Evolutionary conservation across 106 monocot genomes (phyloP).

Genomic region (Platanthera guangdongensis): DNA sequence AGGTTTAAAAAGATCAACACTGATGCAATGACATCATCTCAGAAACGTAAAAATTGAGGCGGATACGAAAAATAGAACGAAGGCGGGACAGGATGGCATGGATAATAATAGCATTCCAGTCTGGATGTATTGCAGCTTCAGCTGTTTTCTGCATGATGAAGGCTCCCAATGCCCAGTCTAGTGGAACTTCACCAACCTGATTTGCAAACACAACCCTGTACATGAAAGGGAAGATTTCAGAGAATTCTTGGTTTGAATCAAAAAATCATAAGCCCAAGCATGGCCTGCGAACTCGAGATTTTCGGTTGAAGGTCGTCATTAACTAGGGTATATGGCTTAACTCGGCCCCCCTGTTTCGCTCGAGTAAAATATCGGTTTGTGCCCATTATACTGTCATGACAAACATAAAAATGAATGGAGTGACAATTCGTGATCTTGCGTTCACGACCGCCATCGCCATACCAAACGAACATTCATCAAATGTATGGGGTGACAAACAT

Average conservation of each 20-base stretch:
- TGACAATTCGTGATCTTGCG: too few species aligned
- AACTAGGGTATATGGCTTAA: background rate
- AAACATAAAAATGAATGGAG: too few species aligned
- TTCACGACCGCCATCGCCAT: too few species aligned
- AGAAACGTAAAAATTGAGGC: constrained; percentile 5
- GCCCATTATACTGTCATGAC: too few species aligned
- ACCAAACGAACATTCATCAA: too few species aligned
- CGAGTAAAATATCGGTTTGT: background rate
- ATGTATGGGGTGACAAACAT: too few species aligned
- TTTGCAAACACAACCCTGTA: constrained; percentile 45
- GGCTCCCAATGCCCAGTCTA: constrained; percentile 64
- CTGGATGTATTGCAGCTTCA: background rate
- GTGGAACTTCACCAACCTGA: constrained; percentile 32
- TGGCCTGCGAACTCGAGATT: background rate
- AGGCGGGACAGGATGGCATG: background rate
- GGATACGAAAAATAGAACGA: constrained; percentile 1
- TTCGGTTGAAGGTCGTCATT: too few species aligned
- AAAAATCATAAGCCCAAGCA: background rate
- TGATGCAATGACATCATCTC: constrained; percentile 1
- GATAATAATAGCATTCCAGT: constrained; percentile 9
- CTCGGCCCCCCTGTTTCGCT: background rate
- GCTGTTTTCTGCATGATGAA: constrained; percentile 31
- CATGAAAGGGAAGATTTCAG: background rate
- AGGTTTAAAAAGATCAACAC: background rate
- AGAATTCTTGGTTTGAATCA: background rate